Conservation (phyloP, 2,329 filamentous ascomycete genomes). For the Plectosphaerella plurivora region DNA sequence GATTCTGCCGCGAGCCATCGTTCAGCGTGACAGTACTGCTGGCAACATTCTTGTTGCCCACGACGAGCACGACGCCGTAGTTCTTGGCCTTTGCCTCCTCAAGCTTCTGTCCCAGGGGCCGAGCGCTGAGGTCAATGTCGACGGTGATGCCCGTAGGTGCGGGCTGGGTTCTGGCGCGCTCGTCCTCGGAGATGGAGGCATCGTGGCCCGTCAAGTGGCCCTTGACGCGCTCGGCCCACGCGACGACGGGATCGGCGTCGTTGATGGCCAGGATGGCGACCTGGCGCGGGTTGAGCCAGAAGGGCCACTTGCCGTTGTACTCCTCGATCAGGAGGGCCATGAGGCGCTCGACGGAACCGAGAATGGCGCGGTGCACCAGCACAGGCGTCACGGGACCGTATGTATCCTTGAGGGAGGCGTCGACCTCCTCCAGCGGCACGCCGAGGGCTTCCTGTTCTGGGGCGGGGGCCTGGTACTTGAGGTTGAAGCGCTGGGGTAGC, state of each 20-base stretch:
- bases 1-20: slow-evolving; percentile 26
- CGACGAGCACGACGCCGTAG: slow-evolving; percentile 69
- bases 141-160: slow-evolving; percentile 61
- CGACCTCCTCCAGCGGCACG: slow-evolving; percentile 31
- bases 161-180: slow-evolving; percentile 16
- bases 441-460: slow-evolving; percentile 56
- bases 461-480: slow-evolving; percentile 69
- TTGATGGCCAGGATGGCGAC: slow-evolving; percentile 71
- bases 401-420: slow-evolving; percentile 22
- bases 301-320: slow-evolving; percentile 75
- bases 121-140: slow-evolving; percentile 63
- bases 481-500: slow-evolving; percentile 73
- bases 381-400: slow-evolving; percentile 65
- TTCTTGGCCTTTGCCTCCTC: slow-evolving; percentile 66
- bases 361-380: slow-evolving; percentile 78
- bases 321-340: slow-evolving; percentile 83
- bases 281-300: slow-evolving; percentile 83
- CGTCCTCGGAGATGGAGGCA: slow-evolving; percentile 7
- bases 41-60: slow-evolving; percentile 64
- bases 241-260: slow-evolving; percentile 48
- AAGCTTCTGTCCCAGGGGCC: slow-evolving; percentile 64
- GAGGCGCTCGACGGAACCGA: slow-evolving; percentile 79
- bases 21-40: slow-evolving; percentile 51
- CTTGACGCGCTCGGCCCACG: slow-evolving; percentile 41
- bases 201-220: slow-evolving; percentile 43